These are phyloP conservation scores for Gonium pectorale DNA, from an alignment of 139 green algal genomes.

Conservation along the genomic window DNA sequence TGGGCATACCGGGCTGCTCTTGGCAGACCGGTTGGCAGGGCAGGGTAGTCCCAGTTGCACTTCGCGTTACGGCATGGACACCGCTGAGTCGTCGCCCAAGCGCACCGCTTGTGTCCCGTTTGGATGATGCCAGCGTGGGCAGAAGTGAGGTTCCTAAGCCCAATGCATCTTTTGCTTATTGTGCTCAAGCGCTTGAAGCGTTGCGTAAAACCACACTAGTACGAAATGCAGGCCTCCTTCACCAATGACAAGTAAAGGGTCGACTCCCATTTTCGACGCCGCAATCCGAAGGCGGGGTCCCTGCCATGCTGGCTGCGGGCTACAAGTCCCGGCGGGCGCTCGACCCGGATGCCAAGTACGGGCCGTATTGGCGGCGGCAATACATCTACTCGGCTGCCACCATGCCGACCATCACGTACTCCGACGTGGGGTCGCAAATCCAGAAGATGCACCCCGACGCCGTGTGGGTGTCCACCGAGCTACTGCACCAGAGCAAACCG, in stretches of 20 bases:
- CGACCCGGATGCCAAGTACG: slow-evolving; percentile 46
- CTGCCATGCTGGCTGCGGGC: slow-evolving; percentile 45
- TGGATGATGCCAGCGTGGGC: not conserved
- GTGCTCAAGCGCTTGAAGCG: no score
- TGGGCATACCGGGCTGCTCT: no score
- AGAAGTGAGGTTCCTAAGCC: no score
- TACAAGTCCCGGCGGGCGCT: slow-evolving; percentile 5
- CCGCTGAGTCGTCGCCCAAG: no score
- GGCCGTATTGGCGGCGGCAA: slow-evolving; percentile 70
- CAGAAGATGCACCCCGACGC: slow-evolving; percentile 68
- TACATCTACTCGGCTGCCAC: slow-evolving; percentile 96
- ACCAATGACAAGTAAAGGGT: no score
- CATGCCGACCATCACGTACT: slow-evolving; percentile 80
- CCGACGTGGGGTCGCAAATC: slow-evolving; percentile 73
- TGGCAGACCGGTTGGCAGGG: no score
- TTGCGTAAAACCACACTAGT: no score
- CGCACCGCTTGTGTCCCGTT: no score
- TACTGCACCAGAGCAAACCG: slow-evolving; percentile 77
- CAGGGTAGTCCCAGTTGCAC: no score
- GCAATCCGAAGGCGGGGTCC: slow-evolving; percentile 35
- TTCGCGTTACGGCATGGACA: no score
- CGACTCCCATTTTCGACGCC: not conserved
- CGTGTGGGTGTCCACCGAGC: slow-evolving; percentile 75
- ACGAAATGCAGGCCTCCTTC: no score
- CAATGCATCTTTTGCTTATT: no score